These are phyloP conservation scores for Fomes fomentarius DNA, from an alignment of 1,284 basidiomycete genomes.

Conservation along the genomic window DNA sequence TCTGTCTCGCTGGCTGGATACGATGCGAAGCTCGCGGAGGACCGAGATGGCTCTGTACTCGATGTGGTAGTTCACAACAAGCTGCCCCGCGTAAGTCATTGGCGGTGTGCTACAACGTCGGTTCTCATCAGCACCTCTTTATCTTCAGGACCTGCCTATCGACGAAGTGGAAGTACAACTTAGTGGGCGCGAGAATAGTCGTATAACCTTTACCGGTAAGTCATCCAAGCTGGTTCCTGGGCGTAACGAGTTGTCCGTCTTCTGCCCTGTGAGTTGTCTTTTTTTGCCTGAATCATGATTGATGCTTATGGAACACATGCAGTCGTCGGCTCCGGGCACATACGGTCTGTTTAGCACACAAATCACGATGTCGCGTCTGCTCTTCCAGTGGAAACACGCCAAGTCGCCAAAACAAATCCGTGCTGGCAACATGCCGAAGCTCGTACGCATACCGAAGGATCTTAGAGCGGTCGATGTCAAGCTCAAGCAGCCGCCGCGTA, in stretches of 20 bases:
- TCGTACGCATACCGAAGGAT: slow-evolving; percentile 66
- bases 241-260: slow-evolving; percentile 54
- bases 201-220: slow-evolving; percentile 49
- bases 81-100: slow-evolving; percentile 78
- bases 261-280: slow-evolving; percentile 71
- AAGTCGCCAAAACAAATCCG: slow-evolving; percentile 38
- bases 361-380: slow-evolving; percentile 57
- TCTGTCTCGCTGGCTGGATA: slow-evolving; percentile 47
- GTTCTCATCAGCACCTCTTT: no score
- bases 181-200: slow-evolving; percentile 59
- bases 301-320: background rate
- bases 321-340: slow-evolving; percentile 69
- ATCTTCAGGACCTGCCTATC: slow-evolving; percentile 47
- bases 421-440: slow-evolving; percentile 54
- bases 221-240: slow-evolving; percentile 53
- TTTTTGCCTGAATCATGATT: no score
- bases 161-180: slow-evolving; percentile 56
- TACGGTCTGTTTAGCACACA: slow-evolving; percentile 65
- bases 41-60: slow-evolving; percentile 68
- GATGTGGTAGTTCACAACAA: slow-evolving; percentile 61
- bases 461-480: slow-evolving; percentile 59
- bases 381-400: slow-evolving; percentile 59
- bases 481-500: slow-evolving; percentile 59
- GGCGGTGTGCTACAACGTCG: no score
- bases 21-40: slow-evolving; percentile 51